Evolutionary conservation across 306 rosid species (phyloP).

Genomic region (Geum urbanum): DNA sequence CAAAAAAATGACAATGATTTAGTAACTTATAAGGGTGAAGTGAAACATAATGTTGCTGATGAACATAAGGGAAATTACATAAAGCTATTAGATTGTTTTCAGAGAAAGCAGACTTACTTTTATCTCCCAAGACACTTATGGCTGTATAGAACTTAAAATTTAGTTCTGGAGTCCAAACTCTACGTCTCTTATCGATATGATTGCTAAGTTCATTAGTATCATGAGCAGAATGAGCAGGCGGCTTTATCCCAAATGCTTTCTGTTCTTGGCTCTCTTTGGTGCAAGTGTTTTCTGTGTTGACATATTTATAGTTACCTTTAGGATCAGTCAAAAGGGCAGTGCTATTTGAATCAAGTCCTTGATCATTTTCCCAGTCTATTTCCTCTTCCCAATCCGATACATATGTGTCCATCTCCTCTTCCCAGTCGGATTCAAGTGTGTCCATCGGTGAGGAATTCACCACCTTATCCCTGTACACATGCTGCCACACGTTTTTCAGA

Average conservation of each 20-base stretch:
- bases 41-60: slow-evolving; percentile 11
- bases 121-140: slow-evolving; percentile 32
- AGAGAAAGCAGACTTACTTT: slow-evolving; percentile 29
- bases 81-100: not conserved
- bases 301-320: not conserved
- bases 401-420: too few relatives aligned
- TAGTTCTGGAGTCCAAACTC: slow-evolving; percentile 38
- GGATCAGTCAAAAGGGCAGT: not conserved
- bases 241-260: not conserved
- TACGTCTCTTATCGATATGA: slow-evolving; percentile 14
- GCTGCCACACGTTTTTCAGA: slow-evolving; percentile 36
- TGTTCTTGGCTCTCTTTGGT: not conserved
- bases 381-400: not conserved
- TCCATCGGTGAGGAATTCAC: too few relatives aligned
- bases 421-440: not conserved
- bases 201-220: slow-evolving; percentile 7
- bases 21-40: not conserved
- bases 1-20: not conserved
- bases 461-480: slow-evolving; percentile 15
- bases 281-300: not conserved
- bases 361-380: slow-evolving; percentile 3
- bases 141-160: slow-evolving; percentile 42
- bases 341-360: not conserved
- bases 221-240: not conserved
- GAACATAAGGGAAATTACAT: too few relatives aligned